Percentiles rank a stretch among this genome's conserved stretches.
Evolutionary conservation across 2,329 filamentous ascomycete species (phyloP).

Genomic region (Pleoardoris graminearum): DNA sequence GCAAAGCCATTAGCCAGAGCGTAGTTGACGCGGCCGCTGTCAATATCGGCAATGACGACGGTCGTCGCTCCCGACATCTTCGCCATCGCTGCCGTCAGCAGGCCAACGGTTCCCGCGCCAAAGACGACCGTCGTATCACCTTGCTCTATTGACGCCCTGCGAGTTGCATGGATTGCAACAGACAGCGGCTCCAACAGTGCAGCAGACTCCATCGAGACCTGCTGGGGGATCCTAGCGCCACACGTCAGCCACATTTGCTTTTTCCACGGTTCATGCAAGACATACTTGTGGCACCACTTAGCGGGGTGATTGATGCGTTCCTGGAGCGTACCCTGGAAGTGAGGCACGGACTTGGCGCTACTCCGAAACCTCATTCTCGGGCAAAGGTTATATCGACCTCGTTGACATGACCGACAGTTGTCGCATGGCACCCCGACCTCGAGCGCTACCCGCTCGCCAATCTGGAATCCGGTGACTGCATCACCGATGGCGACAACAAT

Average conservation of each 20-base stretch:
- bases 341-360: slow-evolving; percentile 49
- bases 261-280: slow-evolving; percentile 35
- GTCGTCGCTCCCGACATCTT: slow-evolving; percentile 47
- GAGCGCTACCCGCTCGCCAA: slow-evolving; percentile 48
- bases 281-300: slow-evolving; percentile 51
- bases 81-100: slow-evolving; percentile 47
- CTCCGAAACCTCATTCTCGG: slow-evolving; percentile 49
- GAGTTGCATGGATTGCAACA: slow-evolving; percentile 82
- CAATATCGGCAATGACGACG: slow-evolving; percentile 47
- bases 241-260: slow-evolving; percentile 34
- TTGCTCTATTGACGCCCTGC: slow-evolving; percentile 71
- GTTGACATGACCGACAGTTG: slow-evolving; percentile 47
- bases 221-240: slow-evolving; percentile 43
- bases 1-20: slow-evolving; percentile 46
- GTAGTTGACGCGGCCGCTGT: slow-evolving; percentile 46
- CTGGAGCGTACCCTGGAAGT: slow-evolving; percentile 50
- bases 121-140: slow-evolving; percentile 82
- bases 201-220: slow-evolving; percentile 46
- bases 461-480: slow-evolving; percentile 42
- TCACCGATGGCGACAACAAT: slow-evolving; percentile 45
- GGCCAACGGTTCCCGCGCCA: slow-evolving; percentile 70
- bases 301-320: slow-evolving; percentile 50
- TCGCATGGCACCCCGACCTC: slow-evolving; percentile 49
- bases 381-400: slow-evolving; percentile 49
- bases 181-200: slow-evolving; percentile 64